Base-by-base conservation (phyloP, 495 filamentous ascomycete genomes). In the Aspergillus ellipticus region DNA sequence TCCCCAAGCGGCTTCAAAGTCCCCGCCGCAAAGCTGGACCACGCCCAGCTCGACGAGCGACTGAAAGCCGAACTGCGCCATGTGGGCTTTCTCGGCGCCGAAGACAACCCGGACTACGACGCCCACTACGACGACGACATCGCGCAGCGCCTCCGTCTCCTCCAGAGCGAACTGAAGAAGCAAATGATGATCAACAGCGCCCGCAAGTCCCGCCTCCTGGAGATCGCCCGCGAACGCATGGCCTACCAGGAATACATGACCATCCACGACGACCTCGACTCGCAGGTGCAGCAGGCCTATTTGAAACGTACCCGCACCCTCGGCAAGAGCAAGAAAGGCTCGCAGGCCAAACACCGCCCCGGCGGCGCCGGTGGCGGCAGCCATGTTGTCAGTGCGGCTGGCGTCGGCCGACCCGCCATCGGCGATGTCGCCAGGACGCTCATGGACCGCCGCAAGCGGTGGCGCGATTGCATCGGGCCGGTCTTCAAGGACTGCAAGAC, bases 191-290 rank as follows among this genome's bases (percentile, higher is more conserved):
- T 87, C 61, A 97, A 97, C 72, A 93, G 92, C 45, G 90, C 94
- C 0, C 84, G 90, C 58, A 97, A 97, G 67, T 81, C 88, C 6
- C 79, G 93, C 15, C 80, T 99, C 9, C 82, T 88, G 2, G 90
- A 96, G 16, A 79, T 96, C 17, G 87, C 92, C 2, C 87, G 90
- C 60, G 93, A 95, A 67, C 83, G 89, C 58, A 90, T 97, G 85
- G 95, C 94, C 2, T 82, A 89, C 67, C 94, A 97, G 60, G 94
- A 99, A 67, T 99, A 95, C 73, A 85, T 84, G 62, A 97, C 92
- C 59, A 99, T 99, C 65, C 85, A 93, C 55, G 94, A 99, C 64
- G 94, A 97, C 68, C 85, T 99, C 21, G 94, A 99, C 72, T 83
- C 84, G 50, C 94, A 99, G 71, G 93, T 99, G 48, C 89, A 97